Base-by-base conservation (phyloP, 2,329 filamentous ascomycete species). In the Clonostachys rhizophaga region DNA sequence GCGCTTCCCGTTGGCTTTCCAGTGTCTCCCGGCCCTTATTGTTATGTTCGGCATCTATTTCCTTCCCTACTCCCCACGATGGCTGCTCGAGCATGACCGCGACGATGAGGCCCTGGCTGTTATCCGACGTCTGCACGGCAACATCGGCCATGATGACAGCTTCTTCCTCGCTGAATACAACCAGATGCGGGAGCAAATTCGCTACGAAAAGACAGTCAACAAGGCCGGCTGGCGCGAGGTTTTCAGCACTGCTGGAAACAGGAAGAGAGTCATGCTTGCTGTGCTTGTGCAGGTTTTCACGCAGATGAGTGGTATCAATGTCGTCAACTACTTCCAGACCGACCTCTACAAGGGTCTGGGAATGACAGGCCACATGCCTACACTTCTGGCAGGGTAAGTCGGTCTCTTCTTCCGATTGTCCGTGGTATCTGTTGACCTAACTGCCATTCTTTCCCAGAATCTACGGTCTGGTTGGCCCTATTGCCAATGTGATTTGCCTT, bases 231-330 rank as follows among this genome's bases (percentile, higher is more conserved):
- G 36, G 36, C 36, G 14, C 14, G 17, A n/a, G 14, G 17, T 39
- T n/a, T 39, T 39, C 36, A 39, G 17, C 13, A 73, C 79, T 5
- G 69, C 70, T 3, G 62, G 72, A 41, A 81, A 76, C 75, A 70
- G 81, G 36, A 80, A 67, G 11, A 67, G 81, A 13, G 68, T 84
- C 46, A 63, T 81, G 58, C 78, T 81, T 50, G 81, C 77, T 33
- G 72, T 75, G 30, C 61, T 77, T 3, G 71, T 83, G n/a, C 79
- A 86, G 58, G 69, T 79, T 10, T 80, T 84, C 52, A 79, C 77
- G n/a, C 78, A 83, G 49, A 74, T 84, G 56, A 76, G 72, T 39
- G 76, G 75, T 49, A 73, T 75, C 50, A 74, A 80, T 50, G 75
- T 79, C 5, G 81, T 81, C 41, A 71, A 71, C n/a, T 80, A 81